Evolutionary conservation across 768 basidiomycete genomes (phyloP), one percentile per base, ranked within the genome.

Genomic region (Lactarius quietus): DNA sequence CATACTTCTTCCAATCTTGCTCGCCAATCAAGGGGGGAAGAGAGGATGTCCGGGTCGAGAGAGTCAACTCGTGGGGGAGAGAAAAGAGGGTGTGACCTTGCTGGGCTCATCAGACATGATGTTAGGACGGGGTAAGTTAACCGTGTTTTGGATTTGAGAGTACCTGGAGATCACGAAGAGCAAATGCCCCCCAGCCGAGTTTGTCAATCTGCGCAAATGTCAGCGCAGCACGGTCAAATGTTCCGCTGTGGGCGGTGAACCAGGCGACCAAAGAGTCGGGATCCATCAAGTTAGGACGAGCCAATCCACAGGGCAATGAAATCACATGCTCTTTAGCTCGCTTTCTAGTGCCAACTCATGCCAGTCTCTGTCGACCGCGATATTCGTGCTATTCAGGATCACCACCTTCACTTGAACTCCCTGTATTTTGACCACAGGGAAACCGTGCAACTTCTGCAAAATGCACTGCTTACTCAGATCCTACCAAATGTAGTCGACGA

Each of bases 81-180:
- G 87, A 83, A 75, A 98, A 97, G 1, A 99, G 76, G 0, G 83
- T 82, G 61, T 89, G 81, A 55, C 85, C 89, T 79, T 86, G 82
- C 93, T 95, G 15, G 4, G n/a, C 9, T 10, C 38, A 38, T 38
- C 38, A 41, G 1, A 17, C 12, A 26, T 51, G 48, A 51, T 26
- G 58, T 35, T 17, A 41, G 8, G 26, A 38, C 66, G 61, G 60
- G 18, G 29, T 43, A 55, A 59, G 61, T 62, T 58, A 39, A 57
- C 65, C 66, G 68, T 41, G 59, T 51, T 41, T 51, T 17, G 29
- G 33, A 12, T 63, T 78, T 57, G 7, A 9, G 74, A 78, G 48
- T 69, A 92, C 92, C 67, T 84, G 81, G 65, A 95, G 85, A 73
- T 92, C 85, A 62, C 79, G 75, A 38, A 89, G 72, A 1, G 93